Evolutionary conservation across 2,329 filamentous ascomycete species (phyloP).

Genomic region (Trichocomaceae sp.): DNA sequence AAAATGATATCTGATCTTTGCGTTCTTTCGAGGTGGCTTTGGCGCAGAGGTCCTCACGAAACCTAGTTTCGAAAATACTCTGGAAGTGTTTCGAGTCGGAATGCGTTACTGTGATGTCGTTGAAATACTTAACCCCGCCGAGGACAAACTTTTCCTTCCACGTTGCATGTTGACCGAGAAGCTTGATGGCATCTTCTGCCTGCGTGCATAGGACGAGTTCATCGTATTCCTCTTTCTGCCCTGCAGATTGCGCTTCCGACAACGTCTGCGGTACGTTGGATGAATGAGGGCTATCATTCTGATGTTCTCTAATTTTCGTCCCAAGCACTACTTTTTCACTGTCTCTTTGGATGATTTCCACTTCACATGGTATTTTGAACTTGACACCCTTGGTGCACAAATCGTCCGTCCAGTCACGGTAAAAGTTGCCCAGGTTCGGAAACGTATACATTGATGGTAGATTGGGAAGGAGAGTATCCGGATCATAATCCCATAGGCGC

Average conservation of each 20-base stretch:
- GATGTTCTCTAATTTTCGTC: neutral
- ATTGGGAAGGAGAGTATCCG: constrained; percentile 49
- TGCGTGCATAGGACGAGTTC: constrained; percentile 54
- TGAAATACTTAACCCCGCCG: constrained; percentile 60
- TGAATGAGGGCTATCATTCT: neutral
- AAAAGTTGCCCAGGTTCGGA: constrained; percentile 53
- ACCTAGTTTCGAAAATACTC: constrained; percentile 51
- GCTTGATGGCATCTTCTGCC: constrained; percentile 49
- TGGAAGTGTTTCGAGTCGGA: constrained; percentile 53
- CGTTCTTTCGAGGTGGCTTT: constrained; percentile 39
- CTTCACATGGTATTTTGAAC: constrained; percentile 38
- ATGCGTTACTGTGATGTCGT: constrained; percentile 58
- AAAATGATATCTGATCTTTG: constrained; percentile 42
- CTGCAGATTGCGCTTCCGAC: neutral
- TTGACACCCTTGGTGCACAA: constrained; percentile 49
- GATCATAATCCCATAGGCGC: constrained; percentile 55
- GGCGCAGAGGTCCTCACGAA: constrained; percentile 45
- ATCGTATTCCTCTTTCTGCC: constrained; percentile 42
- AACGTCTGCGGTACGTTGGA: constrained; percentile 6
- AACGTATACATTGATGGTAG: constrained; percentile 55
- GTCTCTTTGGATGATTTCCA: constrained; percentile 5
- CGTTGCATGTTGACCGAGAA: constrained; percentile 47
- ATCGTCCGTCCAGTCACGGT: constrained; percentile 49
- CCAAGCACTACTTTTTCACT: neutral
- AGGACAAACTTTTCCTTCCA: constrained; percentile 62